A percentile compares a stretch with the other conserved stretches of the same genome.
Evolutionary conservation across 768 basidiomycete genomes (phyloP).

Genomic region (Collybia mongolica): DNA sequence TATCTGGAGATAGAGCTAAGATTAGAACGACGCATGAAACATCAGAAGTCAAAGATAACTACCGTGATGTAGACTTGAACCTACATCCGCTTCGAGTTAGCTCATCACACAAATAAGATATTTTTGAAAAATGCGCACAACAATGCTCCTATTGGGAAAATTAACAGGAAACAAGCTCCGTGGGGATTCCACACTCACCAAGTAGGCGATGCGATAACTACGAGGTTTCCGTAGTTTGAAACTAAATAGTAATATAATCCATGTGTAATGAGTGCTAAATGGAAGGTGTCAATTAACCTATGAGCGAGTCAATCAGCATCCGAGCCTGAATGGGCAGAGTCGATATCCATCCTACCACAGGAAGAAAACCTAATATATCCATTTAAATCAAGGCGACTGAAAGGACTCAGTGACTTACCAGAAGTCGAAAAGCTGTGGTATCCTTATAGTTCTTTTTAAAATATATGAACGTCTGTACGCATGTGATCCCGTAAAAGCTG

Average conservation of each 20-base stretch:
- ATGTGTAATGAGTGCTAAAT: conserved; percentile 11
- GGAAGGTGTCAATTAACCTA: conserved; percentile 16
- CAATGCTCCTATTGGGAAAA: not conserved
- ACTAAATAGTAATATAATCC: conserved; percentile 14
- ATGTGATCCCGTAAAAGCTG: conserved; percentile 28
- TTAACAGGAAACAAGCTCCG: not conserved
- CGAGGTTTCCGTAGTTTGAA: conserved; percentile 11
- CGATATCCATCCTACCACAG: conserved; percentile 7
- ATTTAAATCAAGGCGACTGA: not conserved
- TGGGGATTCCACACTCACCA: not conserved
- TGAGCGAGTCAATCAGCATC: not conserved
- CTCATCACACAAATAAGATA: no score
- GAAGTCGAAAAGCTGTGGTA: conserved; percentile 3
- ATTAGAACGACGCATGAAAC: not conserved
- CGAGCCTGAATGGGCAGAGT: not conserved
- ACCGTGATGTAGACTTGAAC: conserved; percentile 27
- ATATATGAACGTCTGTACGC: conserved; percentile 14
- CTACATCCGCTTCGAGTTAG: conserved; percentile 6
- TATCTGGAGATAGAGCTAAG: conserved; percentile 15
- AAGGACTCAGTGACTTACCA: conserved; percentile 1
- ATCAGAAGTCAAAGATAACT: conserved; percentile 1
- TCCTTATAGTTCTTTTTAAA: conserved; percentile 6
- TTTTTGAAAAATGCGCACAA: no score
- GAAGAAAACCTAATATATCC: conserved; percentile 6
- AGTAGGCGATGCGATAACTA: not conserved